Evolutionary conservation across 164 flowering plant species (phyloP).

Genomic region (Buxus sempervirens): DNA sequence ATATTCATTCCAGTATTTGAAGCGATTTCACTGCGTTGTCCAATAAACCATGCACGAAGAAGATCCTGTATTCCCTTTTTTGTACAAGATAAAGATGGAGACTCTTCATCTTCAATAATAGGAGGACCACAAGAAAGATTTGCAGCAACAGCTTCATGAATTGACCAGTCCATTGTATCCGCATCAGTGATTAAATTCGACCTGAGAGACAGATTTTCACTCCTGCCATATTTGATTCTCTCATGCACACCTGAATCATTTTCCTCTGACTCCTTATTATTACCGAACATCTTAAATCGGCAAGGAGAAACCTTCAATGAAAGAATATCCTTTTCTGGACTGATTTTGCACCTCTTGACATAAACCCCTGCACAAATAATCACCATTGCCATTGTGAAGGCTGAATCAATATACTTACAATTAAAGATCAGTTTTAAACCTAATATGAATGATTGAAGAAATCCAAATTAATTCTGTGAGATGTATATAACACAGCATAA

Average conservation of each 20-base stretch:
- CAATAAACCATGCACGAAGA: slow-evolving; percentile 56
- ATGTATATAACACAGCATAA: background rate
- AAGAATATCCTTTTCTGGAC: slow-evolving; percentile 40
- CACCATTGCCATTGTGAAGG: slow-evolving; percentile 11
- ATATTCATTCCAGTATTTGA: slow-evolving; percentile 37
- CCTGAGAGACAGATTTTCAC: slow-evolving; percentile 15
- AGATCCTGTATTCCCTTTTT: slow-evolving; percentile 41
- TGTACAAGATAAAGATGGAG: slow-evolving; percentile 17
- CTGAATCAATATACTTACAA: too few relatives aligned
- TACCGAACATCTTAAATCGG: slow-evolving; percentile 43
- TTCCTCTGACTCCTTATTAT: slow-evolving; percentile 31
- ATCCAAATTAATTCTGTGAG: background rate
- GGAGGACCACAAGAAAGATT: slow-evolving; percentile 30
- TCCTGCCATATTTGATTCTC: slow-evolving; percentile 23
- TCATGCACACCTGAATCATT: slow-evolving; percentile 31
- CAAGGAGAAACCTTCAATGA: slow-evolving; percentile 67
- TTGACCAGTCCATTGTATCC: slow-evolving; percentile 48
- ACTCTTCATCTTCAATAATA: slow-evolving; percentile 28
- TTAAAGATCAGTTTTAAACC: too few relatives aligned
- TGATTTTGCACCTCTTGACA: slow-evolving; percentile 35
- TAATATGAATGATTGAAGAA: too few relatives aligned
- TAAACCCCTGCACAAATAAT: slow-evolving; percentile 68
- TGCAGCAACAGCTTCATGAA: slow-evolving; percentile 44
- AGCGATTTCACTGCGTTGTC: slow-evolving; percentile 55
- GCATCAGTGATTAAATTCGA: slow-evolving; percentile 24